These are phyloP conservation scores for Oropetium thomaeum DNA, from an alignment of 176 grass and related monocot genomes.

Conservation along the genomic window DNA sequence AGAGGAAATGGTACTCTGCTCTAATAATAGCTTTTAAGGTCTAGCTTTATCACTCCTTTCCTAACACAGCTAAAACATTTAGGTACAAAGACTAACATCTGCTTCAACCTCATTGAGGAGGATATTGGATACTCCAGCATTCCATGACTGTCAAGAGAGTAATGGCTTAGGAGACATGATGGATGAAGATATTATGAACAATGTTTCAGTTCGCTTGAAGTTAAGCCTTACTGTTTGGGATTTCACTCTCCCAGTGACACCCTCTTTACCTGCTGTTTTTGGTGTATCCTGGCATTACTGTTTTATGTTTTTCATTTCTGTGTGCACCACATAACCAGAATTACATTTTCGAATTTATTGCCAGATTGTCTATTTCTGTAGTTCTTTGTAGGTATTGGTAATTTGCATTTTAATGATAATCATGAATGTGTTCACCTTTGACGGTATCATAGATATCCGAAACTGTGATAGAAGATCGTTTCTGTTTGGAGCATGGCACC, in stretches of 20 bases:
- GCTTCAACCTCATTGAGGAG: conserved; percentile 60
- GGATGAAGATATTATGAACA: conserved; percentile 90
- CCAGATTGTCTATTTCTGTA: conserved; percentile 13
- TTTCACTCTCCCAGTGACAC: conserved; percentile 90
- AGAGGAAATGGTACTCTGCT: conserved; percentile 75
- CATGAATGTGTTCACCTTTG: conserved; percentile 40
- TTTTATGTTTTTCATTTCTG: conserved; percentile 14
- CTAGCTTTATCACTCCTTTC: conserved; percentile 26
- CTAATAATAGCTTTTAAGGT: conserved; percentile 9
- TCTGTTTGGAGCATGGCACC: conserved; percentile 85
- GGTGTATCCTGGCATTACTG: conserved; percentile 78
- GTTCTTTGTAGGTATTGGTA: conserved; percentile 5
- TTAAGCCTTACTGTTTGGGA: conserved; percentile 93
- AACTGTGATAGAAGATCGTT: conserved; percentile 98
- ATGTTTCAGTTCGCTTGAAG: conserved; percentile 74
- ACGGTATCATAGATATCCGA: conserved; percentile 77
- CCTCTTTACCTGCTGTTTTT: conserved; percentile 97
- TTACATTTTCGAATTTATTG: background rate
- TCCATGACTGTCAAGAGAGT: conserved; percentile 64
- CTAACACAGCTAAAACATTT: conserved; percentile 40
- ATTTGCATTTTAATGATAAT: background rate
- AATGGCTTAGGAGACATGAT: conserved; percentile 76
- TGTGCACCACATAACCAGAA: conserved; percentile 1
- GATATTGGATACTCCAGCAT: conserved; percentile 55
- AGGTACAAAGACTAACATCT: conserved; percentile 66